These are phyloP conservation scores for Silene latifolia DNA, from an alignment of 148 eudicot species.

Conservation along the genomic window DNA sequence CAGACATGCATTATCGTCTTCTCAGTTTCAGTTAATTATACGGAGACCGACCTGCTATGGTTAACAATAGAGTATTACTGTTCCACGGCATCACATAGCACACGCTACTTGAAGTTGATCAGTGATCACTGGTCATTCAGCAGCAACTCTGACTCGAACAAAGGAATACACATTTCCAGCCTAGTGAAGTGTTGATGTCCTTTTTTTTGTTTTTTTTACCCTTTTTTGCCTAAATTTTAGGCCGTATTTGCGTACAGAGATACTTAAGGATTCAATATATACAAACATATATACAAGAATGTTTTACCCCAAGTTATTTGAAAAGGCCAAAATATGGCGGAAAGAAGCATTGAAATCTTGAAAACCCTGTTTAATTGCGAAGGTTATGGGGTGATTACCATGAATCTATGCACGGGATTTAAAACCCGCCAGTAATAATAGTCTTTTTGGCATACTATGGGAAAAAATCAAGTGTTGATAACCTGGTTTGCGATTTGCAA, in stretches of 20 bases:
- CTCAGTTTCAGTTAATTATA: background rate
- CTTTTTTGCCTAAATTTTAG: background rate
- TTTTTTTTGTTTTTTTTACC: background rate
- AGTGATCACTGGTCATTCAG: background rate
- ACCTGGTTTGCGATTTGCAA: too few species aligned
- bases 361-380: background rate
- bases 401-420: too few species aligned
- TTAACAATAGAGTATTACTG: background rate
- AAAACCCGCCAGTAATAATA: too few species aligned
- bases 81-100: background rate
- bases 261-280: background rate
- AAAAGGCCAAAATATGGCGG: background rate
- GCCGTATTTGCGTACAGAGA: background rate
- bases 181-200: background rate
- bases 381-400: too few species aligned
- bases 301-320: background rate
- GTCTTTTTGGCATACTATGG: too few species aligned
- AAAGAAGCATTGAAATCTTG: background rate
- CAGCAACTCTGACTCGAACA: background rate
- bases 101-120: slow-evolving; percentile 4
- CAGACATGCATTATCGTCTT: background rate
- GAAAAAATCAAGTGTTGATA: too few species aligned
- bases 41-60: background rate
- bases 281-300: background rate
- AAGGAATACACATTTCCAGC: background rate